Evolutionary conservation across 805 yeast genomes (phyloP), one percentile per base, ranked within the genome.

Genomic region (Yarrowia hollandica): DNA sequence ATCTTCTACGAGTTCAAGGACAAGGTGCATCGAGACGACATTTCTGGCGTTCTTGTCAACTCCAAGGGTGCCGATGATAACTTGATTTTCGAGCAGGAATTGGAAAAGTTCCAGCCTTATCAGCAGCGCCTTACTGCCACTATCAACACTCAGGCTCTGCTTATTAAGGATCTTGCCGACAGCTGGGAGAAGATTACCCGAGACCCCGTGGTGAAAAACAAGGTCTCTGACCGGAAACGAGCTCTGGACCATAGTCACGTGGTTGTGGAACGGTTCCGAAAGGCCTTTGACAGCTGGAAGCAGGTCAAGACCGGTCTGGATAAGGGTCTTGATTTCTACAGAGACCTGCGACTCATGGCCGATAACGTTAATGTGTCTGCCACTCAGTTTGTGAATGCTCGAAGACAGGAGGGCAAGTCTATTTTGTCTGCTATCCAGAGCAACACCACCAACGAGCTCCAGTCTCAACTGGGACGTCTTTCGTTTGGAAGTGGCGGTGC

Each of bases 11-110:
- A 84, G 52, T 76, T 92, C 66, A 90, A 90, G 67, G 78, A 75
- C 6, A 80, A 80, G 48, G 83, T 88, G 30, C 94, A 85, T 66
- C 77, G 79, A 12, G 98, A 92, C 72, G 97, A 92, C 68, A 89
- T 90, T 52, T 85, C 96, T 0, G 84, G 85, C 57, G 75, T 85
- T 11, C 75, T 92, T 28, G 80, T 92, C 8, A 74, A 85, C 63
- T 85, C 88, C 68, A 82, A 80, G 62, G 78, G 80, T 41, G 79
- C 78, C 34, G 74, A 82, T 5, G 90, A 85, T 60, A 74, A 78
- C 9, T 71, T 62, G 4, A 68, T 86, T 12, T 90, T 91, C 68
- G 80, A 82, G 15, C 79, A 80, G 60, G 96, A 90, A 69, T 73
- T 92, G 63, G 80, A 78, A 52, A 92, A 92, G 71, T 92, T 90